Conservation (phyloP, 148 eudicot genomes). For the Rhododendron griersonianum region DNA sequence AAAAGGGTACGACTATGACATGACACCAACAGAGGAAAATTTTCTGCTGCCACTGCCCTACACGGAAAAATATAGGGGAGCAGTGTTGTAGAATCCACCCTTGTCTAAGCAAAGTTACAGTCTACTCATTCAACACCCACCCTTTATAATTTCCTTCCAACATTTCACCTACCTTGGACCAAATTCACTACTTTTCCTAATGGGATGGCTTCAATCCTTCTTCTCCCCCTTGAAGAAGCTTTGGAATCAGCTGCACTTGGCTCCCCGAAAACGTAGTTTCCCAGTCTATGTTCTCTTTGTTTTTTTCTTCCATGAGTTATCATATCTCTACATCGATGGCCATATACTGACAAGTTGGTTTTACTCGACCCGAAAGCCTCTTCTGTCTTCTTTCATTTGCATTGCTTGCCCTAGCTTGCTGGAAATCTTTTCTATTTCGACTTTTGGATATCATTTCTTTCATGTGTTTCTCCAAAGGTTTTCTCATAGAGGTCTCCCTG, state of each 20-base stretch:
- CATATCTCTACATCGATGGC: not conserved
- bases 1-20: slow-evolving; percentile 19
- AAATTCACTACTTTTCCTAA: slow-evolving; percentile 2
- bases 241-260: slow-evolving; percentile 25
- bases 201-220: slow-evolving; percentile 54
- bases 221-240: slow-evolving; percentile 52
- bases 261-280: slow-evolving; percentile 22
- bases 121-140: not conserved
- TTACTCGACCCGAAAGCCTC: not conserved
- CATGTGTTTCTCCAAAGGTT: not conserved
- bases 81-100: slow-evolving; percentile 14
- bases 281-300: not conserved
- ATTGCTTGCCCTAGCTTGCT: not conserved
- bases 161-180: slow-evolving; percentile 25
- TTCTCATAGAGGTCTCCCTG: not conserved
- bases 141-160: slow-evolving; percentile 24
- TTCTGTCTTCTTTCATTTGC: not conserved
- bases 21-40: slow-evolving; percentile 16
- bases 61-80: not conserved
- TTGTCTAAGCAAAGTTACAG: not conserved
- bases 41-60: not conserved
- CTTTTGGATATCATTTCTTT: not conserved
- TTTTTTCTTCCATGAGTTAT: not conserved
- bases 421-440: not conserved
- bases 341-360: not conserved